Evolutionary conservation across 2,329 filamentous ascomycete genomes (phyloP), one percentile per base, ranked within the genome.

Genomic region (Ascosphaera apis): DNA sequence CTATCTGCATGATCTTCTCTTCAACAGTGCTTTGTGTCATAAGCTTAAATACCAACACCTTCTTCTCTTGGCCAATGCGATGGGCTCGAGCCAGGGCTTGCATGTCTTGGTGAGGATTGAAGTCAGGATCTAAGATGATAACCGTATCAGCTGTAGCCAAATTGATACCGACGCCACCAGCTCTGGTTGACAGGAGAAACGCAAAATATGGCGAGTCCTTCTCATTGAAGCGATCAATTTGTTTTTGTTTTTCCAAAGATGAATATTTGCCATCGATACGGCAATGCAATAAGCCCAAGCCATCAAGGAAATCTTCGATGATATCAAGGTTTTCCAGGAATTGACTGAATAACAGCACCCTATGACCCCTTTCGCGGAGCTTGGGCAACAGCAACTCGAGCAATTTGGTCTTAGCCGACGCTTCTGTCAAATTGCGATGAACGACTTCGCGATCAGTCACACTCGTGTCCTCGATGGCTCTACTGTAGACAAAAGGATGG

Each of bases 81-180:
- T 98, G 88, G 13, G 86, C 88, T 43, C 91, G 74, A 19, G 86
- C 91, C 19, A 98, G 65, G 0, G 88, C 88, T 53, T 98, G 88
- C 30, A 98, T 78, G 48, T 98, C 91, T 54, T 98, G 88, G 49
- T 98, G 88, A 0, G 88, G 88, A 42, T 98, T 98, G 62, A 91
- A 95, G 50, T 98, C 88, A 0, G 82, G 82, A 47, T 98, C 84
- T 44, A 95, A 72, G 44, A 98, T 93, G 43, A 98, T 93, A 41
- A 98, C 91, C 0, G 88, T 98, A 49, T 98, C 88, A 2, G 88
- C 88, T 5, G 84, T 92, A 0, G 88, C 88, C 37, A 98, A 65
- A 50, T 98, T 98, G 61, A 98, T 98, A 12, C 88, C 91, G 0
- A 98, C 86, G 47, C 91, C 88, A 37, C 88, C 88, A 13, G 91